Percentiles rank a stretch among this genome's conserved stretches.
Evolutionary conservation across 2,329 filamentous ascomycete species (phyloP).

Genomic region (Juglanconis oblonga): DNA sequence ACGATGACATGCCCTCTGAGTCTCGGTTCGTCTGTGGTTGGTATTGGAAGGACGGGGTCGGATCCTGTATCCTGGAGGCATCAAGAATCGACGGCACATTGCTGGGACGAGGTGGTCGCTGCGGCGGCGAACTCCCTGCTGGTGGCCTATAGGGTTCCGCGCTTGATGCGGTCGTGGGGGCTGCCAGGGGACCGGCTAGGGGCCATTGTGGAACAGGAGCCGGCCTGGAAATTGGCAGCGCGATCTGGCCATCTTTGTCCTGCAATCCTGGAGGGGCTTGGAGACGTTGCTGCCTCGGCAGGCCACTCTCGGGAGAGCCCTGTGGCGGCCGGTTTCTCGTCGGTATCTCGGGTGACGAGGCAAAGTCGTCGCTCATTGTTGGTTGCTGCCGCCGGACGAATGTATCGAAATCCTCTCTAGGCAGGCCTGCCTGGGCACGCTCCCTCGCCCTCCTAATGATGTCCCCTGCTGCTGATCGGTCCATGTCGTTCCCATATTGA

Average conservation of each 20-base stretch:
- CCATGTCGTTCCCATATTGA: conserved; percentile 54
- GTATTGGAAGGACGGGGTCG: conserved; percentile 52
- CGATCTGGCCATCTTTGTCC: conserved; percentile 35
- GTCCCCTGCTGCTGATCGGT: conserved; percentile 42
- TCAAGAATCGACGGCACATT: conserved; percentile 58
- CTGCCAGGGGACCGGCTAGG: conserved; percentile 38
- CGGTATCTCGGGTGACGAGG: conserved; percentile 26
- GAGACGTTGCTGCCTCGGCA: conserved; percentile 28
- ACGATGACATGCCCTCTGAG: conserved; percentile 30
- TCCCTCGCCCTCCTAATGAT: conserved; percentile 56
- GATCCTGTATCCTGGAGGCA: conserved; percentile 52
- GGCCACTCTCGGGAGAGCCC: conserved; percentile 21
- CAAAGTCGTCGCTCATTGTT: conserved; percentile 27
- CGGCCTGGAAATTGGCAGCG: conserved; percentile 51
- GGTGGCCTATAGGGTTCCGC: conserved; percentile 48
- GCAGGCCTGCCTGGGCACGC: conserved; percentile 41
- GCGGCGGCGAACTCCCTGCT: conserved; percentile 50
- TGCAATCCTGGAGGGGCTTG: conserved; percentile 34
- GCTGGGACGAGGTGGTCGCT: conserved; percentile 59
- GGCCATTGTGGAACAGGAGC: conserved; percentile 55
- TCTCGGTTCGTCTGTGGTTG: conserved; percentile 34
- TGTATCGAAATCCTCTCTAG: conserved; percentile 28
- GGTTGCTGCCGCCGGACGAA: conserved; percentile 22
- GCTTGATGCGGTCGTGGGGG: conserved; percentile 30
- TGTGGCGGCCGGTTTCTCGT: conserved; percentile 26